A percentile compares a stretch with the other conserved stretches of the same genome.
Conservation (phyloP, 306 rosid species). For the Citrullus amarus region DNA sequence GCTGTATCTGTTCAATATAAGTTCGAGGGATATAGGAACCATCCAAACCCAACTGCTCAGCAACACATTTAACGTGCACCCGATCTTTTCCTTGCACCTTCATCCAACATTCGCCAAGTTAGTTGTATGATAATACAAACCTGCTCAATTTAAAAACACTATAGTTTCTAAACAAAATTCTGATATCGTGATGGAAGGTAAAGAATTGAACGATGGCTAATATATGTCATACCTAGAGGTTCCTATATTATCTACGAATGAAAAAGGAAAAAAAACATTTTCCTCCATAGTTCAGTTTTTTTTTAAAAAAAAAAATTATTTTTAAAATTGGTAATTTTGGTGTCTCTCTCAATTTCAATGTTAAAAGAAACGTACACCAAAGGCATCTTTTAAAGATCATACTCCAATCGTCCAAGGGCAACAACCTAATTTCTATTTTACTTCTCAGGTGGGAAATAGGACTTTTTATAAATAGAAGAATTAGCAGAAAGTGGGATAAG, state of each 20-base stretch:
- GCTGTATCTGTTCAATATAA: slow-evolving; percentile 96
- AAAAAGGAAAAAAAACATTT: background rate
- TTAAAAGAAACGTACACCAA: background rate
- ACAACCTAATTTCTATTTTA: background rate
- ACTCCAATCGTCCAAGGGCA: background rate
- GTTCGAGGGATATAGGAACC: slow-evolving; percentile 92
- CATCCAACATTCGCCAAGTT: slow-evolving; percentile 21
- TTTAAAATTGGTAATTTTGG: background rate
- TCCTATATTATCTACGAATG: background rate
- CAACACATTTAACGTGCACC: slow-evolving; percentile 45
- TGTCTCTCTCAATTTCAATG: background rate
- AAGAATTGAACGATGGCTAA: background rate
- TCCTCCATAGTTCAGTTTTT: background rate
- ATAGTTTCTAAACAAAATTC: background rate
- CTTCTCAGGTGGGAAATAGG: background rate
- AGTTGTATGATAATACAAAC: background rate
- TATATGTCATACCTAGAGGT: background rate
- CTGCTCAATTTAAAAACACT: background rate
- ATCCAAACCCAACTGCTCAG: slow-evolving; percentile 69
- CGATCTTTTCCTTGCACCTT: slow-evolving; percentile 99
- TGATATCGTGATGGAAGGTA: background rate
- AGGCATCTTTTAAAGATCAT: background rate
- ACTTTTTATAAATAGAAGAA: background rate
- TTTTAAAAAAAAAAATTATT: background rate
- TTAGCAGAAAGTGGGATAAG: background rate